phyloP scores from a whole-genome alignment of 1,139 yeast species.

The Pneumocystis oryctolagi region DNA sequence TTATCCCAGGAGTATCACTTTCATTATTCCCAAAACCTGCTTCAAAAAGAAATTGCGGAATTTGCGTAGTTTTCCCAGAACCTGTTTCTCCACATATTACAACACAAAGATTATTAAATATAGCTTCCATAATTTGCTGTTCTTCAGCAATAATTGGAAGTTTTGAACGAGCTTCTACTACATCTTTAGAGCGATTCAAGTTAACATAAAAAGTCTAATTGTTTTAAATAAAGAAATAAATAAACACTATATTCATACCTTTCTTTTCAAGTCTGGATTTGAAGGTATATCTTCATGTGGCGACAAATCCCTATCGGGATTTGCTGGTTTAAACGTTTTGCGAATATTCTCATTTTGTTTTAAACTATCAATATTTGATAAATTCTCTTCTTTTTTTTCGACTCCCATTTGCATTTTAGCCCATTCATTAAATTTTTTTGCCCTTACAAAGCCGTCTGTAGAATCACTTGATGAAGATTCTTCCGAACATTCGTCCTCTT shows the following conservation, averaged over 20 bases:
- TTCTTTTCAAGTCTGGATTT: neutral
- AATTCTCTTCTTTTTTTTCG: slow-evolving; percentile 22
- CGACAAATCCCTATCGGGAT: slow-evolving; percentile 35
- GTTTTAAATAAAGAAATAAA: slow-evolving; percentile 35
- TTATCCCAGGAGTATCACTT: slow-evolving; percentile 73
- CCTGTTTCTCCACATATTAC: slow-evolving; percentile 97
- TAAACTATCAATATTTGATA: slow-evolving; percentile 1
- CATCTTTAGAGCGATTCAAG: slow-evolving; percentile 47
- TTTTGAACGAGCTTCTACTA: slow-evolving; percentile 51
- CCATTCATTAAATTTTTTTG: slow-evolving; percentile 36
- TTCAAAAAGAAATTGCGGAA: slow-evolving; percentile 84
- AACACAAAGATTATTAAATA: slow-evolving; percentile 80
- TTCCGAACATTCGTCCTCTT: neutral
- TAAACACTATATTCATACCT: slow-evolving; percentile 21
- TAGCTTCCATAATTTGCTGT: slow-evolving; percentile 87
- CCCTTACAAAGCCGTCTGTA: slow-evolving; percentile 3
- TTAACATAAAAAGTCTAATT: slow-evolving; percentile 57
- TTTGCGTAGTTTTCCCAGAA: slow-evolving; percentile 94
- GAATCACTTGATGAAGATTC: slow-evolving; percentile 9
- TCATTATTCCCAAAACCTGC: slow-evolving; percentile 64
- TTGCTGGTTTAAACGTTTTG: neutral
- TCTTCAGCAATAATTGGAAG: slow-evolving; percentile 88
- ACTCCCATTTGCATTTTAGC: slow-evolving; percentile 29
- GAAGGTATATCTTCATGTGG: slow-evolving; percentile 44
- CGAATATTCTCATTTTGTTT: slow-evolving; percentile 5